phyloP scores from a whole-genome alignment of 345 rosid species.

The Melastoma malabathricum region DNA sequence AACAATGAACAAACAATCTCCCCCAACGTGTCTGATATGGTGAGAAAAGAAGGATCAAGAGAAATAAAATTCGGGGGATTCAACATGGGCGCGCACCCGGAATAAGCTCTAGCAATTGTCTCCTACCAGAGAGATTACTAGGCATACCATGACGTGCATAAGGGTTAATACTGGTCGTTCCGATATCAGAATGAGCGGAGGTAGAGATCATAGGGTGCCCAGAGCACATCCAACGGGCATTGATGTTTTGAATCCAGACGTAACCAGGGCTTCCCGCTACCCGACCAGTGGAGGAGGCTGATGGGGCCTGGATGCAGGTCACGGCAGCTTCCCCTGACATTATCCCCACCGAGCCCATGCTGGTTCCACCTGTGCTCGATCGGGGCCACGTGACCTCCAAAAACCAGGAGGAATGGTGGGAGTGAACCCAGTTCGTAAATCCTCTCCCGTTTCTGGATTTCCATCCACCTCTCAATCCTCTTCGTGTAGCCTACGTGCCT shows the following conservation, averaged over 20 bases:
- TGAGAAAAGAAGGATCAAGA: too few relatives aligned
- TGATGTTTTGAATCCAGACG: slow-evolving; percentile 52
- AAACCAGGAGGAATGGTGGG: slow-evolving; percentile 61
- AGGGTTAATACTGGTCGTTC: too few relatives aligned
- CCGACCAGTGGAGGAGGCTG: slow-evolving; percentile 74
- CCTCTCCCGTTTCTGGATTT: slow-evolving; percentile 51
- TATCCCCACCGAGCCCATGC: slow-evolving; percentile 72
- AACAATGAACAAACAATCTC: too few relatives aligned
- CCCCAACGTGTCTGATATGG: too few relatives aligned
- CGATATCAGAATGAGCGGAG: slow-evolving; percentile 23
- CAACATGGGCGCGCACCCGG: too few relatives aligned
- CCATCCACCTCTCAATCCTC: slow-evolving; percentile 74
- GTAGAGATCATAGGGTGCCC: slow-evolving; percentile 65
- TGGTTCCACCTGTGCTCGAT: slow-evolving; percentile 78
- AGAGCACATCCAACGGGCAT: slow-evolving; percentile 51
- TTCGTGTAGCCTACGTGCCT: slow-evolving; percentile 47
- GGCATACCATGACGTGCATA: too few relatives aligned
- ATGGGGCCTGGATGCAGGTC: slow-evolving; percentile 68
- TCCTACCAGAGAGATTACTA: too few relatives aligned
- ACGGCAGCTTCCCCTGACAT: slow-evolving; percentile 62
- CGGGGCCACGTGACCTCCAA: slow-evolving; percentile 63
- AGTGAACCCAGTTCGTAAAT: slow-evolving; percentile 66
- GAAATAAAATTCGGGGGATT: too few relatives aligned
- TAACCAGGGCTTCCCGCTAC: slow-evolving; percentile 76
- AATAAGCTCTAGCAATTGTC: too few relatives aligned